Conservation (phyloP, 495 filamentous ascomycete species). For the Hypoxylon cercidicola region DNA sequence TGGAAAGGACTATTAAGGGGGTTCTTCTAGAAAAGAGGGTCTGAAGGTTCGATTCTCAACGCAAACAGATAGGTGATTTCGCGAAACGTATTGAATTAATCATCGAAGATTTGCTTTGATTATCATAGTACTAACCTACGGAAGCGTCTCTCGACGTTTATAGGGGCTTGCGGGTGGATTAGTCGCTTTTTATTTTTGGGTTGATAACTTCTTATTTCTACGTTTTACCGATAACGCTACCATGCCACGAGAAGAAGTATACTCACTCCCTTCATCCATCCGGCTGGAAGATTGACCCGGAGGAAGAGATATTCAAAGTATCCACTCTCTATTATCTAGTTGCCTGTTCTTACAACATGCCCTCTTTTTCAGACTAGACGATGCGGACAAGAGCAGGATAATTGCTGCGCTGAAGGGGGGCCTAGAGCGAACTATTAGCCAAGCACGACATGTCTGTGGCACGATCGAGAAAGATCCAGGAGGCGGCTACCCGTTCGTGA, state of each 20-base stretch:
- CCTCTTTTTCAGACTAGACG: conserved; percentile 51
- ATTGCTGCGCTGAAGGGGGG: conserved; percentile 44
- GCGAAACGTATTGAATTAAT: too few relatives aligned
- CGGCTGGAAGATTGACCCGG: conserved; percentile 43
- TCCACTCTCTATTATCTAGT: conserved; percentile 45
- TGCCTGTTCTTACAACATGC: conserved; percentile 43
- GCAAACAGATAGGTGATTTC: too few relatives aligned
- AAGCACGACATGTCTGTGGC: conserved; percentile 55
- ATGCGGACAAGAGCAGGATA: conserved; percentile 39
- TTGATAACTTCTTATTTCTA: too few relatives aligned
- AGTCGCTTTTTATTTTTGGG: too few relatives aligned
- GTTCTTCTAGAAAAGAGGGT: too few relatives aligned
- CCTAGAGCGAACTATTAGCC: conserved; percentile 52
- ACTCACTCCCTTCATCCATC: conserved; percentile 34
- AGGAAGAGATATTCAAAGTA: conserved; percentile 36
- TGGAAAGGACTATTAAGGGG: too few relatives aligned
- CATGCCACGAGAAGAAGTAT: conserved; percentile 28
- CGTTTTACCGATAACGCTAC: not conserved
- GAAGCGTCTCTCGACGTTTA: too few relatives aligned
- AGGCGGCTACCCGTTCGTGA: conserved; percentile 51
- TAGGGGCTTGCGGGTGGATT: too few relatives aligned
- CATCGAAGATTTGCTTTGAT: too few relatives aligned
- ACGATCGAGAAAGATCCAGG: conserved; percentile 49
- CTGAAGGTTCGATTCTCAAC: too few relatives aligned
- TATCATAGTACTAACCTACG: too few relatives aligned